These are phyloP conservation scores for Picochlorum sp. DNA, from an alignment of 139 green algal species.

Conservation along the genomic window DNA sequence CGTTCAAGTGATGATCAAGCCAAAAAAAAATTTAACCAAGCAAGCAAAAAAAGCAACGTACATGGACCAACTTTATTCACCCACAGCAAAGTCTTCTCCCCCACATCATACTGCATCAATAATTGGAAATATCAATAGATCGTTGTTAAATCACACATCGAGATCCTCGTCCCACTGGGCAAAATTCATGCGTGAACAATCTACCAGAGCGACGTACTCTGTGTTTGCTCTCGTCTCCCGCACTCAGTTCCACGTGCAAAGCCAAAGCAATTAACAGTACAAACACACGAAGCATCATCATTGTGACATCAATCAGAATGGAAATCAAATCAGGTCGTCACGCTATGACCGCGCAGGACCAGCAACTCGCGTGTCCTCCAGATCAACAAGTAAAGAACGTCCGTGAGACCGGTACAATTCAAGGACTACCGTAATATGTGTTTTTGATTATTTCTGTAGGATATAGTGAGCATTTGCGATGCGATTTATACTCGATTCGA, in stretches of 20 bases:
- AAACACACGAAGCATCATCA: background rate
- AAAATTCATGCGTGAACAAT: background rate
- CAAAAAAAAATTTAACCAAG: background rate
- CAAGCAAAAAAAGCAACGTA: background rate
- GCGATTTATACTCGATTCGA: too few species aligned
- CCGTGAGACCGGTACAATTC: too few species aligned
- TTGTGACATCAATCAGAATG: too few species aligned
- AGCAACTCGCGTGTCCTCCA: too few species aligned
- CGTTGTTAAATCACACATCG: background rate
- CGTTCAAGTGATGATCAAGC: too few species aligned
- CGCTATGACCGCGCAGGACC: too few species aligned
- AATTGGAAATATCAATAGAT: background rate
- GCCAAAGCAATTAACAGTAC: background rate
- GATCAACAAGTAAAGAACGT: too few species aligned
- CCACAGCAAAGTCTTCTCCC: constrained; percentile 63
- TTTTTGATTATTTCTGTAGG: too few species aligned
- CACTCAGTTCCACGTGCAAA: too few species aligned
- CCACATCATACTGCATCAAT: constrained; percentile 58
- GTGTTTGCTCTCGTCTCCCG: background rate
- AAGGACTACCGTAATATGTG: too few species aligned
- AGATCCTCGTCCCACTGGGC: background rate
- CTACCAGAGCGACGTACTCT: background rate
- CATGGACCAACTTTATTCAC: constrained; percentile 86
- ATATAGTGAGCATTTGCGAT: too few species aligned
- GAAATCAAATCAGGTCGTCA: too few species aligned